These are phyloP conservation scores for Globisporangium canariense DNA, from an alignment of 352 stramenopile species.

Conservation along the genomic window DNA sequence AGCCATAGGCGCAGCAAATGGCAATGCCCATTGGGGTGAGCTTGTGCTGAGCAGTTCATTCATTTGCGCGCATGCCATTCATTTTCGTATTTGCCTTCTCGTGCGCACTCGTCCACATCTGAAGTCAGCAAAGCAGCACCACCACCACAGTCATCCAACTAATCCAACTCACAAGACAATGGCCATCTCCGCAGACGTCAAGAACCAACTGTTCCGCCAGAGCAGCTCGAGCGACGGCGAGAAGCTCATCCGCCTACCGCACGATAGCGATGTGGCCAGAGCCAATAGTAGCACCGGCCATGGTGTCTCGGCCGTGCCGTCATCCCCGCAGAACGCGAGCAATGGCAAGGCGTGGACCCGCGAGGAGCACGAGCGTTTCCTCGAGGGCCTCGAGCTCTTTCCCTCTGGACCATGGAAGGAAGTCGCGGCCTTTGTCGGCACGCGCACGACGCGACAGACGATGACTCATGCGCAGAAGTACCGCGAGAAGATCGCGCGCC, in stretches of 20 bases:
- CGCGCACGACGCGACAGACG: constrained; percentile 30
- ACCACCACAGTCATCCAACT: background rate
- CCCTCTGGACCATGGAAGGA: constrained; percentile 39
- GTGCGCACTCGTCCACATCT: background rate
- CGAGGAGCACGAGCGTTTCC: constrained; percentile 42
- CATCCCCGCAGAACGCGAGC: constrained; percentile 6
- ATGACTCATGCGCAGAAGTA: constrained; percentile 50
- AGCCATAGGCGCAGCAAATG: background rate
- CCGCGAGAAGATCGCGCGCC: constrained; percentile 20
- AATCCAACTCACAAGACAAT: background rate
- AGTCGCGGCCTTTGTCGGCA: constrained; percentile 32
- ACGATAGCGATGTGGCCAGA: constrained; percentile 7
- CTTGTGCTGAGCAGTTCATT: background rate
- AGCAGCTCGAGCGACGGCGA: constrained; percentile 17
- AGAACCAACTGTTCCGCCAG: constrained; percentile 17
- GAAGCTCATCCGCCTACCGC: constrained; percentile 17
- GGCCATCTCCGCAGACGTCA: constrained; percentile 18
- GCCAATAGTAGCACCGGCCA: background rate
- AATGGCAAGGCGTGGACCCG: constrained; percentile 28
- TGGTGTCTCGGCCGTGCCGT: background rate
- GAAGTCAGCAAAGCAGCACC: background rate
- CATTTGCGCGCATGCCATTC: background rate
- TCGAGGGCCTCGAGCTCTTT: constrained; percentile 37
- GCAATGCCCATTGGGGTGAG: background rate
- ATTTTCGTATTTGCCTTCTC: constrained; percentile 2